These are phyloP conservation scores for Dendrobium catenatum DNA, from an alignment of 106 monocot genomes.

Conservation along the genomic window DNA sequence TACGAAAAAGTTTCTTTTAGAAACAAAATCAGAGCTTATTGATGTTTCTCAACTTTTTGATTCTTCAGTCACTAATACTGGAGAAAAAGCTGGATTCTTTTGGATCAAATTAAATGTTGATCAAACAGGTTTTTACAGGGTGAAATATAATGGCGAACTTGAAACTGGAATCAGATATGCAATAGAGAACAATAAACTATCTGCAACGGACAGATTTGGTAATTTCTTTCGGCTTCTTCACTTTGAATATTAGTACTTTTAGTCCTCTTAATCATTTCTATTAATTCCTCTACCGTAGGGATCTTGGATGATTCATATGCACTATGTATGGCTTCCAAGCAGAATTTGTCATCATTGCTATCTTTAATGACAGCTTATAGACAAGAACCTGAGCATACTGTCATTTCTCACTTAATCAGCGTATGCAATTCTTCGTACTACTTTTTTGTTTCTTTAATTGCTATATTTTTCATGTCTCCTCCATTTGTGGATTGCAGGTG, in stretches of 20 bases:
- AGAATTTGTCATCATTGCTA: constrained; percentile 64
- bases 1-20: constrained; percentile 57
- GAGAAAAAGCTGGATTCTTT: constrained; percentile 17
- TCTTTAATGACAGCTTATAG: constrained; percentile 61
- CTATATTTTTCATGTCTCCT: constrained; percentile 5
- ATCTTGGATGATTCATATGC: constrained; percentile 84
- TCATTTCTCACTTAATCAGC: constrained; percentile 57
- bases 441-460: not conserved
- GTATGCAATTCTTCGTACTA: constrained; percentile 29
- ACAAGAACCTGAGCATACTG: constrained; percentile 75
- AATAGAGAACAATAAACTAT: constrained; percentile 56
- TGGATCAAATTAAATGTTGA: constrained; percentile 93
- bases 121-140: constrained; percentile 93
- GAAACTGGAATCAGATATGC: constrained; percentile 63
- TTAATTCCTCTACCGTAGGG: constrained; percentile 36
- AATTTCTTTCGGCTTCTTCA: constrained; percentile 5
- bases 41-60: constrained; percentile 33
- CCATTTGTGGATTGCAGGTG: constrained; percentile 38
- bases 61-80: constrained; percentile 12
- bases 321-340: constrained; percentile 71
- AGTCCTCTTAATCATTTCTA: not conserved
- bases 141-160: constrained; percentile 80
- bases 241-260: not conserved
- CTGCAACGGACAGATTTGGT: constrained; percentile 85
- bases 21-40: constrained; percentile 49